Percentiles rank a stretch among this genome's conserved stretches.
Conservation (phyloP, 805 yeast genomes). For the Metschnikowia koreensis region DNA sequence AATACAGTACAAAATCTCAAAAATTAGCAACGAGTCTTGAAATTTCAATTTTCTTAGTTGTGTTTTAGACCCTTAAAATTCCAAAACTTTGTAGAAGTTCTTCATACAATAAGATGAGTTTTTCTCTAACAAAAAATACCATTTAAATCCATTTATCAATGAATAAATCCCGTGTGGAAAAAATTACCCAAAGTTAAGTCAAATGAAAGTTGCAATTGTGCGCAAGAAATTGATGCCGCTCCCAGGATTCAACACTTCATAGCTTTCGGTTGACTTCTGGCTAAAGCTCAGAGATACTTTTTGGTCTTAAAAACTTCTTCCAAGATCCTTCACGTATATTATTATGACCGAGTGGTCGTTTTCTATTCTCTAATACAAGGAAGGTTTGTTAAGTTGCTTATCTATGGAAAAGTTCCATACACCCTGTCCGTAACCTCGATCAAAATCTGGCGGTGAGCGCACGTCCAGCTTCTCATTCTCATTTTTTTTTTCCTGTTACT, state of each 20-base stretch:
- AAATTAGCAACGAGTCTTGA: no score
- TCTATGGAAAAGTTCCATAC: not conserved
- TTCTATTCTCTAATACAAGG: not conserved
- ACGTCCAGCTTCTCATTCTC: slow-evolving; percentile 5
- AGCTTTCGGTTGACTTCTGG: not conserved
- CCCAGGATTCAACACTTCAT: not conserved
- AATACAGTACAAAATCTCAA: no score
- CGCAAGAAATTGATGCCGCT: not conserved
- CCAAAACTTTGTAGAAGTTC: no score
- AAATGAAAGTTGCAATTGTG: not conserved
- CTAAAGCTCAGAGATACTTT: no score
- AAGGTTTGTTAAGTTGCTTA: not conserved
- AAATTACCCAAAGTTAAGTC: not conserved
- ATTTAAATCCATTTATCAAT: no score
- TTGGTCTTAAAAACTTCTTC: no score
- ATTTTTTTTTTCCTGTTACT: not conserved
- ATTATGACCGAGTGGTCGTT: not conserved
- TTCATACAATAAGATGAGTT: no score
- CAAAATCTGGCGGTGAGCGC: slow-evolving; percentile 9
- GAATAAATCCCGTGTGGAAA: not conserved
- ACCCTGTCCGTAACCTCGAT: not conserved
- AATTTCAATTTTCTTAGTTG: no score
- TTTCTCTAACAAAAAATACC: no score
- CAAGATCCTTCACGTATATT: no score
- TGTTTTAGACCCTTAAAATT: no score